A percentile compares a stretch with the other conserved stretches of the same genome.
Evolutionary conservation across 2,329 filamentous ascomycete genomes (phyloP).

Genomic region (Aureobasidium sp.): DNA sequence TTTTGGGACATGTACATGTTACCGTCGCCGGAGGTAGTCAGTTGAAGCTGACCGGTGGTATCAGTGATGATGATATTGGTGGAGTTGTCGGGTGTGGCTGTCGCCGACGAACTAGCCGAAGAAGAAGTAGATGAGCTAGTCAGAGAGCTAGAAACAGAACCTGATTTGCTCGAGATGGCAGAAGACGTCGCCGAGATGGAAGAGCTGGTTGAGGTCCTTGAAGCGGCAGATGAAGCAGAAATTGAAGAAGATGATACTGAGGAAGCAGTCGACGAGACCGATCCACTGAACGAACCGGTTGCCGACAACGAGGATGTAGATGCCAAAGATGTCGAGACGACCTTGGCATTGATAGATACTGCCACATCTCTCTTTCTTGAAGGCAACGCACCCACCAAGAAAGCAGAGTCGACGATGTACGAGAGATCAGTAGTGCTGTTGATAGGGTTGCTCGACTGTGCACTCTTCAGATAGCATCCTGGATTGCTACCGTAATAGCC

Average conservation of each 20-base stretch:
- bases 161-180: background rate
- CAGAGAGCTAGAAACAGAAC: background rate
- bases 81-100: background rate
- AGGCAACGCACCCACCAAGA: background rate
- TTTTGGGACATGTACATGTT: constrained; percentile 9
- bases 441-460: background rate
- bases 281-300: background rate
- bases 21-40: background rate
- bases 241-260: background rate
- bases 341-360: background rate
- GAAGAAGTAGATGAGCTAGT: background rate
- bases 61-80: constrained; percentile 12
- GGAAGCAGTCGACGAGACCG: background rate
- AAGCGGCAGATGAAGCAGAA: background rate
- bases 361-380: background rate
- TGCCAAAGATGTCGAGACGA: background rate
- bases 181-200: background rate
- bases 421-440: constrained; percentile 1
- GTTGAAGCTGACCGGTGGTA: background rate
- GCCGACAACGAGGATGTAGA: background rate
- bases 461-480: constrained; percentile 7
- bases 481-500: constrained; percentile 9
- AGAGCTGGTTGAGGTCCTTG: background rate
- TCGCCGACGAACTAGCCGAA: background rate
- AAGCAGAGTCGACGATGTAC: constrained; percentile 5